Percentiles rank a stretch among this genome's conserved stretches.
These are phyloP conservation scores for Penicillium atrosanguineum DNA, from an alignment of 495 filamentous ascomycete genomes.

Conservation along the genomic window DNA sequence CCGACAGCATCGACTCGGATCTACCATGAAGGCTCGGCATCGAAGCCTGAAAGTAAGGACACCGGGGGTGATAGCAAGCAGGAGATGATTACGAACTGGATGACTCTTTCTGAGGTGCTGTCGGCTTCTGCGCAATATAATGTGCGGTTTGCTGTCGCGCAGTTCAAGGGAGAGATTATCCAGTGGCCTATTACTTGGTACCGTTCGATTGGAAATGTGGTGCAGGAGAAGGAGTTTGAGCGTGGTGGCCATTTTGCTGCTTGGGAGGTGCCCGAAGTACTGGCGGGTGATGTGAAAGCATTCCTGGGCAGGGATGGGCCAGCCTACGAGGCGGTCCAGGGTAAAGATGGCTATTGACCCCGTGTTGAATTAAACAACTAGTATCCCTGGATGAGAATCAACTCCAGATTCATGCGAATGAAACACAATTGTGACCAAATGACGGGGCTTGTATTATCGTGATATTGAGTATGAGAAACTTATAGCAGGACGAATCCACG, in stretches of 20 bases:
- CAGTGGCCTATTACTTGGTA: constrained; percentile 42
- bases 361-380: neutral
- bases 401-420: neutral
- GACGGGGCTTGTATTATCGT: constrained; percentile 31
- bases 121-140: constrained; percentile 13
- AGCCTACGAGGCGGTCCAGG: constrained; percentile 37
- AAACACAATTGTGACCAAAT: constrained; percentile 44
- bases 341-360: constrained; percentile 32
- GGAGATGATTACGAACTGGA: constrained; percentile 14
- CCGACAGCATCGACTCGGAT: constrained; percentile 48
- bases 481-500: constrained; percentile 14
- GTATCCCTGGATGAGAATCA: too few species aligned
- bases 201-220: constrained; percentile 38
- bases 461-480: constrained; percentile 26
- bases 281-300: constrained; percentile 38
- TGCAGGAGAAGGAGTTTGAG: constrained; percentile 40
- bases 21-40: constrained; percentile 45
- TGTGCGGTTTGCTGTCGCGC: constrained; percentile 42
- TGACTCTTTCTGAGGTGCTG: constrained; percentile 13
- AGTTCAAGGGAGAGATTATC: constrained; percentile 45
- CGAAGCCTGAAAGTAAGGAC: constrained; percentile 11
- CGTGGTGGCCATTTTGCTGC: constrained; percentile 53
- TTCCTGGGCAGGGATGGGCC: constrained; percentile 44
- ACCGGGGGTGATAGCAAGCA: constrained; percentile 3
- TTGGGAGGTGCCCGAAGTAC: constrained; percentile 45